Percentiles rank a stretch among this genome's conserved stretches.
These are phyloP conservation scores for Cairneyella variabilis DNA, from an alignment of 495 filamentous ascomycete genomes.

Conservation along the genomic window DNA sequence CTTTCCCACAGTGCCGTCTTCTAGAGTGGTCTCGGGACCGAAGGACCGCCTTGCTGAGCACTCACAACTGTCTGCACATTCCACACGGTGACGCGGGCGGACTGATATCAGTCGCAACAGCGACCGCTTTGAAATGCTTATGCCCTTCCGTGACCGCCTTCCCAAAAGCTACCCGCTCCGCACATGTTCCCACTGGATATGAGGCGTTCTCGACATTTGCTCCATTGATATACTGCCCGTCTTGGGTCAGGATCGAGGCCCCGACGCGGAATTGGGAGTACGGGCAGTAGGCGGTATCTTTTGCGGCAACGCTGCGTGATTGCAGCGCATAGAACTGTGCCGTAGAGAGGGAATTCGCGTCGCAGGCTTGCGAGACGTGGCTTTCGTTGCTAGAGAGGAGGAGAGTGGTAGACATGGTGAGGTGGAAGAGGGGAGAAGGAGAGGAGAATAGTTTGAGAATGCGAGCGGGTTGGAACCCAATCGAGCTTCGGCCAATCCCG, in stretches of 20 bases:
- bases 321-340: slow-evolving; percentile 60
- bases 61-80: slow-evolving; percentile 62
- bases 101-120: slow-evolving; percentile 76
- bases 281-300: slow-evolving; percentile 79
- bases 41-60: too few relatives aligned
- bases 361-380: slow-evolving; percentile 22
- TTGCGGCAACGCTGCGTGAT: slow-evolving; percentile 57
- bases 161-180: slow-evolving; percentile 82
- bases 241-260: slow-evolving; percentile 65
- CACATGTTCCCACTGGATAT: slow-evolving; percentile 90
- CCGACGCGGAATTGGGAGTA: slow-evolving; percentile 95
- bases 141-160: slow-evolving; percentile 74
- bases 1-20: too few relatives aligned
- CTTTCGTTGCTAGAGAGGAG: slow-evolving; percentile 9
- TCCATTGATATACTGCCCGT: slow-evolving; percentile 61
- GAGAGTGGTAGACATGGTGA: slow-evolving; percentile 12
- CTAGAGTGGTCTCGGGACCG: too few relatives aligned
- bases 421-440: too few relatives aligned
- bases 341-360: slow-evolving; percentile 45
- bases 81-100: slow-evolving; percentile 72
- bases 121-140: slow-evolving; percentile 71
- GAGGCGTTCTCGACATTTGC: slow-evolving; percentile 94
- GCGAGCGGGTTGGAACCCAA: too few relatives aligned
- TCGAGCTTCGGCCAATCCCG: too few relatives aligned
- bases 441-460: too few relatives aligned